A percentile compares a stretch with the other conserved stretches of the same genome.
Evolutionary conservation across 768 basidiomycete species (phyloP).

Genomic region (Mycena maculata): DNA sequence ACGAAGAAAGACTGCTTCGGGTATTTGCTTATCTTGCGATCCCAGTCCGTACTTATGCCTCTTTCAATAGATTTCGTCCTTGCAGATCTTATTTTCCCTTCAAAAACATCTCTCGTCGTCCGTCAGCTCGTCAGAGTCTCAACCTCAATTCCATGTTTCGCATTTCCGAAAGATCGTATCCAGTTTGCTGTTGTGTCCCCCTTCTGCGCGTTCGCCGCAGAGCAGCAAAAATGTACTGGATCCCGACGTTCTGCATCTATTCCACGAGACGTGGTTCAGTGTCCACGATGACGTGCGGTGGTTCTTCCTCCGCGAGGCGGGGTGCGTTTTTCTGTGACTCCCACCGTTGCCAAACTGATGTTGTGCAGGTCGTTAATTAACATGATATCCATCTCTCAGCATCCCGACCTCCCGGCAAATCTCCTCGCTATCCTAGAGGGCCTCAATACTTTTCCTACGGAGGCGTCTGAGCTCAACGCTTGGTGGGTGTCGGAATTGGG

Average conservation of each 20-base stretch:
- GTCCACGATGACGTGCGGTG: slow-evolving; percentile 87
- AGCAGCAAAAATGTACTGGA: slow-evolving; percentile 56
- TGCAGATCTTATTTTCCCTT: slow-evolving; percentile 82
- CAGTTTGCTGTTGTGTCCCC: slow-evolving; percentile 71
- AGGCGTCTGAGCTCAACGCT: slow-evolving; percentile 71
- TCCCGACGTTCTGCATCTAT: slow-evolving; percentile 69
- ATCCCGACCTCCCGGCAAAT: slow-evolving; percentile 55
- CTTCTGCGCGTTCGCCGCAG: slow-evolving; percentile 50
- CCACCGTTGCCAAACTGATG: not conserved
- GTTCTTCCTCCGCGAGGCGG: slow-evolving; percentile 87
- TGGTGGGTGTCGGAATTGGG: slow-evolving; percentile 86
- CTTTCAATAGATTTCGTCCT: slow-evolving; percentile 66
- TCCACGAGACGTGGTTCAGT: slow-evolving; percentile 79
- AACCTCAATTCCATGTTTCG: slow-evolving; percentile 75
- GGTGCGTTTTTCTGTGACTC: slow-evolving; percentile 54
- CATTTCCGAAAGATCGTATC: slow-evolving; percentile 75
- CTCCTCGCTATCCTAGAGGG: slow-evolving; percentile 74
- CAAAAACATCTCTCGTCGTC: slow-evolving; percentile 82
- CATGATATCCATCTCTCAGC: slow-evolving; percentile 42
- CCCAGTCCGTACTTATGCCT: not conserved
- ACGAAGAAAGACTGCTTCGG: slow-evolving; percentile 79
- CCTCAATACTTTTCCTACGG: slow-evolving; percentile 80
- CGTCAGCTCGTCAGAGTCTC: slow-evolving; percentile 56
- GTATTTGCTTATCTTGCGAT: slow-evolving; percentile 49
- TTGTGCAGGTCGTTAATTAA: slow-evolving; percentile 46